A percentile compares a stretch with the other conserved stretches of the same genome.
Evolutionary conservation across 2,329 filamentous ascomycete genomes (phyloP).

Genomic region (Massarina eburnea): DNA sequence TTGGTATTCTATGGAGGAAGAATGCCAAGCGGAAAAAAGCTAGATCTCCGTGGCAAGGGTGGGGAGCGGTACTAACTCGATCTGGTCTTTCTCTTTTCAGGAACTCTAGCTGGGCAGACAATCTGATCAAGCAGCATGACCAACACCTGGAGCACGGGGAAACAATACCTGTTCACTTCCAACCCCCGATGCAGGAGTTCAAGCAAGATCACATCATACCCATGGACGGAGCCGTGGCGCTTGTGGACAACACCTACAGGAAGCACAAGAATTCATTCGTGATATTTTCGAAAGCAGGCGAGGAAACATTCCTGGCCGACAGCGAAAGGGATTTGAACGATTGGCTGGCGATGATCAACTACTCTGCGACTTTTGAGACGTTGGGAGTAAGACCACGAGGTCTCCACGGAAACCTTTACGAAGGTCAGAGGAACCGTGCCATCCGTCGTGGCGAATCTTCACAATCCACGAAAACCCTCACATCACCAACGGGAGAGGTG

Average conservation of each 20-base stretch:
- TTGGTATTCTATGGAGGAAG: slow-evolving; percentile 92
- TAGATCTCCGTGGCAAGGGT: slow-evolving; percentile 96
- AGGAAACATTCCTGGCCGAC: slow-evolving; percentile 89
- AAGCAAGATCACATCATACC: slow-evolving; percentile 94
- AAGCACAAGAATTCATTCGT: slow-evolving; percentile 95
- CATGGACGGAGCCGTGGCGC: slow-evolving; percentile 86
- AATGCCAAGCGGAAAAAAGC: slow-evolving; percentile 91
- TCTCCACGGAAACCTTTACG: slow-evolving; percentile 80
- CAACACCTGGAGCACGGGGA: slow-evolving; percentile 76
- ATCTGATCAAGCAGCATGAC: slow-evolving; percentile 84
- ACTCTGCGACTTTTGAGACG: slow-evolving; percentile 90
- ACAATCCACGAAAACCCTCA: slow-evolving; percentile 59
- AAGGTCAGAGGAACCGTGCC: slow-evolving; percentile 74
- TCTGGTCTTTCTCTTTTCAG: slow-evolving; percentile 96
- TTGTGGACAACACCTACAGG: slow-evolving; percentile 83
- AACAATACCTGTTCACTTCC: slow-evolving; percentile 80
- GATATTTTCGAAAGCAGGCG: slow-evolving; percentile 78
- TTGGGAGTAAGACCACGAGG: slow-evolving; percentile 89
- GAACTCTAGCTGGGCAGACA: slow-evolving; percentile 90
- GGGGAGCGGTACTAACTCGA: slow-evolving; percentile 95
- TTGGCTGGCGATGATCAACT: slow-evolving; percentile 95
- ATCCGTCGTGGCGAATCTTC: slow-evolving; percentile 69
- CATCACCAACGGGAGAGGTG: slow-evolving; percentile 72
- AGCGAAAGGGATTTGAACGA: slow-evolving; percentile 92
- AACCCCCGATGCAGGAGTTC: slow-evolving; percentile 85